A percentile compares a stretch with the other conserved stretches of the same genome.
Conservation (phyloP, 176 grass and related monocot genomes). For the Rhipidocladum racemiflorum region DNA sequence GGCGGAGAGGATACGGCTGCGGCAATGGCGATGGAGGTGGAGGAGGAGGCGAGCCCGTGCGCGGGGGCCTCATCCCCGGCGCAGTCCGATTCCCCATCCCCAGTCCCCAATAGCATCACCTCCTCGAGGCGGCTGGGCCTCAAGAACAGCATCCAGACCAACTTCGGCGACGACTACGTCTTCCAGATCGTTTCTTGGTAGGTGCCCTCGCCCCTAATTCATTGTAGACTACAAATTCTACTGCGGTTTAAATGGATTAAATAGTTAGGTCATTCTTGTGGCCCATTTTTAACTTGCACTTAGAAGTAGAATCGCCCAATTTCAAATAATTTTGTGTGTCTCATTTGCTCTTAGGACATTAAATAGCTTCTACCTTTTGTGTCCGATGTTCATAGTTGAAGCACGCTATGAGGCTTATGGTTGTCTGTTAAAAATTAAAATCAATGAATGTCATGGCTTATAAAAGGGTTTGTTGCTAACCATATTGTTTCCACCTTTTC, state of each 20-base stretch:
- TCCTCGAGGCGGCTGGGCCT: constrained; percentile 46
- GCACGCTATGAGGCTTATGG: background rate
- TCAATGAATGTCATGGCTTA: background rate
- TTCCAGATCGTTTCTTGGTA: constrained; percentile 93
- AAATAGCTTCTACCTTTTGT: background rate
- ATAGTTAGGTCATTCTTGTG: background rate
- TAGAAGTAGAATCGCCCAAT: background rate
- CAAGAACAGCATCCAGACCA: constrained; percentile 83
- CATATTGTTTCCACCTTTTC: background rate
- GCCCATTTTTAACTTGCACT: background rate
- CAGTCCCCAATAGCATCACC: background rate
- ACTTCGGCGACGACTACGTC: constrained; percentile 86
- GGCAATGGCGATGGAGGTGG: constrained; percentile 37
- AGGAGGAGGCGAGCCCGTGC: constrained; percentile 6
- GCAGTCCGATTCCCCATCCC: background rate
- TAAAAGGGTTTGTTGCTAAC: background rate
- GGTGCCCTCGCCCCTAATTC: background rate
- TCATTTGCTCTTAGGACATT: background rate
- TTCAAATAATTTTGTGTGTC: background rate
- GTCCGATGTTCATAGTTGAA: background rate
- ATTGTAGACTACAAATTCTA: background rate
- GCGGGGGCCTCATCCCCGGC: background rate
- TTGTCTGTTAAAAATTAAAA: background rate
- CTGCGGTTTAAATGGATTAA: background rate
- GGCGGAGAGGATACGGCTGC: background rate